phyloP scores from a whole-genome alignment of 2,329 filamentous ascomycete genomes.

The Aspergillus sergii region DNA sequence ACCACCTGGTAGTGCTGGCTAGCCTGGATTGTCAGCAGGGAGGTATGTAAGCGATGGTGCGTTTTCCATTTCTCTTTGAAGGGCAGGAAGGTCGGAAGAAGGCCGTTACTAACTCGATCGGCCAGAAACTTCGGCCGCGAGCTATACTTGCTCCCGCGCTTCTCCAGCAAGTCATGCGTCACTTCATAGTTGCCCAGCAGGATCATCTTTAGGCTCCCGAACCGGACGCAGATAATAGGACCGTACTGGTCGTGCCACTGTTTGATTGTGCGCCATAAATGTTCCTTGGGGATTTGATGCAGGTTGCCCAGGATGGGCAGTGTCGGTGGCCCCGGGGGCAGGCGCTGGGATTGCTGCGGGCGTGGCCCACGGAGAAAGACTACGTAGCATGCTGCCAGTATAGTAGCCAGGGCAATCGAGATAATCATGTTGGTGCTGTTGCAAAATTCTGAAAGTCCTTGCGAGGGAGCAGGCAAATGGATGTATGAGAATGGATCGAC shows the following conservation, averaged over 20 bases:
- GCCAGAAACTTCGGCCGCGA: conserved; percentile 12
- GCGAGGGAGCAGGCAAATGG: too few species aligned
- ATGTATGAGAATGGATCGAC: too few species aligned
- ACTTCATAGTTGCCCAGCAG: conserved; percentile 11
- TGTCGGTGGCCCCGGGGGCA: not conserved
- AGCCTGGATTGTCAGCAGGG: conserved; percentile 10
- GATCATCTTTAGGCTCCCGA: conserved; percentile 1
- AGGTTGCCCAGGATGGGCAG: not conserved
- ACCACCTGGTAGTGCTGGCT: conserved; percentile 13
- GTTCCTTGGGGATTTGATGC: not conserved
- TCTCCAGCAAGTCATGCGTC: conserved; percentile 13
- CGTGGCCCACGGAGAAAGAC: not conserved
- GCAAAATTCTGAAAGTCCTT: too few species aligned
- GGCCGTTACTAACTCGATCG: conserved; percentile 11
- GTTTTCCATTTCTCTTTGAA: conserved; percentile 17
- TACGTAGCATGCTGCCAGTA: not conserved
- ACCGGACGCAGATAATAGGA: not conserved
- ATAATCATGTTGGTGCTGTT: not conserved
- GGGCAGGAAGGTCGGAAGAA: conserved; percentile 12
- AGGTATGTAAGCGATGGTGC: conserved; percentile 16
- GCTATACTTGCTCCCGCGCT: conserved; percentile 16
- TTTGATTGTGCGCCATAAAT: not conserved
- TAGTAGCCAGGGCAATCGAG: not conserved
- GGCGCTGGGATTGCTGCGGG: too few species aligned
- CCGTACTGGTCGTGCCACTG: not conserved